phyloP scores from a whole-genome alignment of 768 basidiomycete species.

The Dentipellis sp. region DNA sequence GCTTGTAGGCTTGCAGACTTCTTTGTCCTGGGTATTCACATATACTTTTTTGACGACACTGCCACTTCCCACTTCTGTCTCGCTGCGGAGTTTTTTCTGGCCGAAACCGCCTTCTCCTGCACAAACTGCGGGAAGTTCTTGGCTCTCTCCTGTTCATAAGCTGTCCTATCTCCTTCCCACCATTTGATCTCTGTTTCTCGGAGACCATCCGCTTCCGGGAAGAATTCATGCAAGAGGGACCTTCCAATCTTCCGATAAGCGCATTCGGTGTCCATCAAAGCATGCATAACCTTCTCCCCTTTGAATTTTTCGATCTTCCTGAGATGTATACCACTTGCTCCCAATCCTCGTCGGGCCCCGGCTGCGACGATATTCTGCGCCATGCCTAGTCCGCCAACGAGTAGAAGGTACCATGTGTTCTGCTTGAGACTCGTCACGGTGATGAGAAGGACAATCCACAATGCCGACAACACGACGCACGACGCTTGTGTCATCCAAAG shows the following conservation, averaged over 20 bases:
- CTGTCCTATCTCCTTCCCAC: no score
- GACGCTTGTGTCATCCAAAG: constrained; percentile 10
- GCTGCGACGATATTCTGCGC: constrained; percentile 18
- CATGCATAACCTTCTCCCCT: constrained; percentile 14
- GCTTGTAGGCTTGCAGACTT: no score
- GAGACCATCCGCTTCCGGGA: constrained; percentile 7
- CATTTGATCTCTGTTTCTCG: no score
- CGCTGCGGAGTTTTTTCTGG: no score
- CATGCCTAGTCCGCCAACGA: constrained; percentile 19
- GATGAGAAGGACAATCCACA: constrained; percentile 20
- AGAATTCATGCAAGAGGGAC: constrained; percentile 13
- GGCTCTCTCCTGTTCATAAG: no score
- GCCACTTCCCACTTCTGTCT: no score
- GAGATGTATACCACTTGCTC: constrained; percentile 19
- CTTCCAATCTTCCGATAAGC: constrained; percentile 10
- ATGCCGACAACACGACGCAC: constrained; percentile 9
- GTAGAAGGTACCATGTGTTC: constrained; percentile 18
- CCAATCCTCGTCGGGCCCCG: constrained; percentile 14
- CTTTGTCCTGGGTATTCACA: no score
- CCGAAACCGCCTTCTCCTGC: no score
- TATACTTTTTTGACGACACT: no score
- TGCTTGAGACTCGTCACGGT: constrained; percentile 15
- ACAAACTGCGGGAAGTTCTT: no score
- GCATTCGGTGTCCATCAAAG: constrained; percentile 10
- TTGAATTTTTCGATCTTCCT: constrained; percentile 2